These are phyloP conservation scores for Quillaja saponaria DNA, from an alignment of 306 rosid genomes.

Conservation along the genomic window DNA sequence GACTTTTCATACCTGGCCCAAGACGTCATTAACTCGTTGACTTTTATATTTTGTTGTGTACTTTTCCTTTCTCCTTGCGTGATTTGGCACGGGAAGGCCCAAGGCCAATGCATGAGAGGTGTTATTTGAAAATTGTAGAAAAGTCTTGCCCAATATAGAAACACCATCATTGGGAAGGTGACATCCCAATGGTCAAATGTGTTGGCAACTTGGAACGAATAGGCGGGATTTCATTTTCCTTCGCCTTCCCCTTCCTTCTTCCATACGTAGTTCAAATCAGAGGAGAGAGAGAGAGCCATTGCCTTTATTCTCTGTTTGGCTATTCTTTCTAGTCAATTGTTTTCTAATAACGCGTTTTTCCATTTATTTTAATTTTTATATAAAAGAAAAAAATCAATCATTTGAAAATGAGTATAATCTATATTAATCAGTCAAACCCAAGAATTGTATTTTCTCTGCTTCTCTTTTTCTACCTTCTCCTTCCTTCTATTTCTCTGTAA, in stretches of 20 bases:
- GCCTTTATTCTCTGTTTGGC: conserved; percentile 16
- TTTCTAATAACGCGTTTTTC: conserved; percentile 37
- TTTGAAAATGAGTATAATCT: conserved; percentile 17
- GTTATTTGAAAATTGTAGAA: conserved; percentile 17
- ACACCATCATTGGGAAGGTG: no score
- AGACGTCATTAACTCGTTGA: no score
- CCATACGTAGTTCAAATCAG: conserved; percentile 24
- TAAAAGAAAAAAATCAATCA: conserved; percentile 17
- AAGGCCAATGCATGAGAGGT: neutral
- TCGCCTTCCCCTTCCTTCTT: conserved; percentile 14
- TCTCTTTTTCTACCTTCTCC: neutral
- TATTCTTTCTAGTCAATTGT: conserved; percentile 25
- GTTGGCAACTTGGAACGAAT: neutral
- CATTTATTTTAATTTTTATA: conserved; percentile 2
- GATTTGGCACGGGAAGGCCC: neutral
- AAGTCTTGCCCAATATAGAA: no score
- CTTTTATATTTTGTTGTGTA: neutral
- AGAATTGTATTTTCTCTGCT: conserved; percentile 33
- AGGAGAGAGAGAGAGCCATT: conserved; percentile 16
- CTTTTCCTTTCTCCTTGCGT: no score
- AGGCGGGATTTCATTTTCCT: conserved; percentile 42
- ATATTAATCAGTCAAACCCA: conserved; percentile 36
- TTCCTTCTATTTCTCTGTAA: neutral
- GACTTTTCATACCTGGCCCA: no score
- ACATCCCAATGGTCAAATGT: neutral